These are phyloP conservation scores for Xanthoconium stramineum DNA, from an alignment of 768 basidiomycete genomes.

Conservation along the genomic window DNA sequence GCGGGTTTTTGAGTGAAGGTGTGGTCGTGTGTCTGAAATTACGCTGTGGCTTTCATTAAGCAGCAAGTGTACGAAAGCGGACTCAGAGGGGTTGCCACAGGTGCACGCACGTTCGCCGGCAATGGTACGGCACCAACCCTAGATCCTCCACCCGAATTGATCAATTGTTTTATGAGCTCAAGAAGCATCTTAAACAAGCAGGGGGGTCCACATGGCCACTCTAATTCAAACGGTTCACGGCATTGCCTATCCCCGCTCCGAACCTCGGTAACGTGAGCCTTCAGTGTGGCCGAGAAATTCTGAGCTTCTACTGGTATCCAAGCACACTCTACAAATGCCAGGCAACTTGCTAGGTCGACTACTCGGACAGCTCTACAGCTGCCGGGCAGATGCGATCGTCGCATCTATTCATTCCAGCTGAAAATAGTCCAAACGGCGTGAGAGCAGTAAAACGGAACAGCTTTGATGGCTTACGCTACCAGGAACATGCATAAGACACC, in stretches of 20 bases:
- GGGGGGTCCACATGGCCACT: slow-evolving; percentile 12
- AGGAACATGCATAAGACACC: slow-evolving; percentile 90
- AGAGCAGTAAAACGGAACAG: slow-evolving; percentile 14
- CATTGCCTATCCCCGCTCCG: slow-evolving; percentile 12
- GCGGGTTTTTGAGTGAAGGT: slow-evolving; percentile 24
- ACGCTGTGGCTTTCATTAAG: slow-evolving; percentile 20
- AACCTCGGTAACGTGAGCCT: slow-evolving; percentile 1
- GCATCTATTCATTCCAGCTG: slow-evolving; percentile 76
- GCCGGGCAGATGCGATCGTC: slow-evolving; percentile 8
- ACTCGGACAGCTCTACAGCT: neutral
- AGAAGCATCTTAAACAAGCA: slow-evolving; percentile 9
- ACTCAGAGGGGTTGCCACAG: slow-evolving; percentile 23
- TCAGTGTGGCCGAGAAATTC: neutral
- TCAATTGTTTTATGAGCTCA: neutral
- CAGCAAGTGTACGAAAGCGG: slow-evolving; percentile 22
- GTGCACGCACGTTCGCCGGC: slow-evolving; percentile 39
- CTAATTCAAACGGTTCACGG: slow-evolving; percentile 30
- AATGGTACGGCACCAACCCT: slow-evolving; percentile 21
- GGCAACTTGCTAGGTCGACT: neutral
- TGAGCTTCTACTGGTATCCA: neutral
- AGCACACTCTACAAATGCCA: slow-evolving; percentile 7
- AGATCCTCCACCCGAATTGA: slow-evolving; percentile 11
- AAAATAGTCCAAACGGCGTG: slow-evolving; percentile 17
- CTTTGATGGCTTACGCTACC: slow-evolving; percentile 68
- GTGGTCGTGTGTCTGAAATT: slow-evolving; percentile 40